Conservation (phyloP, 352 stramenopile species). For the Blastocystis sp. region DNA sequence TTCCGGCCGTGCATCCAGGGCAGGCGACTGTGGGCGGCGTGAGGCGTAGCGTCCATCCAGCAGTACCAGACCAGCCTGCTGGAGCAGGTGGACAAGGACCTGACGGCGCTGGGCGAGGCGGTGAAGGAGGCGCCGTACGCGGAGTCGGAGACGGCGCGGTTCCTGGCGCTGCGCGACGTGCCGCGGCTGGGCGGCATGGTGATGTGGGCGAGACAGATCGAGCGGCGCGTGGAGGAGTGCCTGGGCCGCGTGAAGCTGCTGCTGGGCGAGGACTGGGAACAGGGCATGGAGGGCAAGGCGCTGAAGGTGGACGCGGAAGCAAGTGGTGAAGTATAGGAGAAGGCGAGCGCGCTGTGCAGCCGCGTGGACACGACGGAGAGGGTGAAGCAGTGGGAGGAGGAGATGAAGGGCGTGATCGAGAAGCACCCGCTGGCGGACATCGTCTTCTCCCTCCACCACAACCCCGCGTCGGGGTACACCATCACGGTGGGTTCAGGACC, state of each 20-base stretch:
- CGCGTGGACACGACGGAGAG: neutral
- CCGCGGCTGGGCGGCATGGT: slow-evolving; percentile 94
- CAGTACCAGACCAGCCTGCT: slow-evolving; percentile 98
- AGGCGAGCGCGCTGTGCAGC: slow-evolving; percentile 3
- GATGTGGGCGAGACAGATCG: slow-evolving; percentile 98
- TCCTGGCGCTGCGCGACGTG: slow-evolving; percentile 91
- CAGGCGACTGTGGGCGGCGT: slow-evolving; percentile 74
- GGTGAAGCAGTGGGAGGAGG: slow-evolving; percentile 25
- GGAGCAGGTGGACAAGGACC: slow-evolving; percentile 91
- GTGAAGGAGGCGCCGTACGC: slow-evolving; percentile 87
- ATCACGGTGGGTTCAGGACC: slow-evolving; percentile 74
- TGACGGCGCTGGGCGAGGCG: slow-evolving; percentile 91
- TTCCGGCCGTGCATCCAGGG: slow-evolving; percentile 87
- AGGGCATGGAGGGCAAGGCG: slow-evolving; percentile 88
- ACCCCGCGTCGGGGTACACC: slow-evolving; percentile 73
- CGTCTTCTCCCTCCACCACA: slow-evolving; percentile 51
- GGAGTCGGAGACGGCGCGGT: slow-evolving; percentile 87
- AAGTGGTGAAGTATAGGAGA: neutral
- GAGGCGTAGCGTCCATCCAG: slow-evolving; percentile 86
- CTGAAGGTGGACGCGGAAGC: neutral
- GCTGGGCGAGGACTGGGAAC: slow-evolving; percentile 91
- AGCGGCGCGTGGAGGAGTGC: slow-evolving; percentile 93
- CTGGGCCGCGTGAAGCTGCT: slow-evolving; percentile 93
- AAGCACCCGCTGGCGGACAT: neutral
- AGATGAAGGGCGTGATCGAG: slow-evolving; percentile 26